Base-by-base conservation (phyloP, 2,329 filamentous ascomycete genomes). In the Fonsecaea erecta region DNA sequence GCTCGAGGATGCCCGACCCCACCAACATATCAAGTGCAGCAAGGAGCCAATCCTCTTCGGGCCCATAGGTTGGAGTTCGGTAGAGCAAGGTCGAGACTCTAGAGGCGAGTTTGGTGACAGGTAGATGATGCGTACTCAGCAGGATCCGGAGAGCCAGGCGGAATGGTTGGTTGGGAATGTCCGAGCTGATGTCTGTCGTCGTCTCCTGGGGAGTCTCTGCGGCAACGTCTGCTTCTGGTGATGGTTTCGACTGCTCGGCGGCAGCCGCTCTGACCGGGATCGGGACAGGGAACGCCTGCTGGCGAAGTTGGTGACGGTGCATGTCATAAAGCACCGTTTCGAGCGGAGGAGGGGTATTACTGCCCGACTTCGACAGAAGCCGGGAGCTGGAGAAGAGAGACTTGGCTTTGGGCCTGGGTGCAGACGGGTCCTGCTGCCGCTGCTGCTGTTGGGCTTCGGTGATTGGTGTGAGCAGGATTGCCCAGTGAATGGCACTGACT, bases 271-370 rank as follows among this genome's bases (percentile, higher is more conserved):
- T 21, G 11, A 14, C 34, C n/a, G 37, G 18, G 16, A 63, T n/a
- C 8, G 64, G 62, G 5, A 65, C 52, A 2, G 67, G 64, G 12
- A 32, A 69, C 12, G n/a, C 54, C 51, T 69, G 67, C 53, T 69
- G 67, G 26, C 67, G 64, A 52, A 67, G 67, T 61, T 65, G 67
- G 48, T 69, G 67, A 51, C 63, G 43, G 55, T 69, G 64, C 64
- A 69, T 69, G 62, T 69, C 64, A 37, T 65, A 67, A 16, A 69
- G 62, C 4, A 37, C 46, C 3, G 65, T 60, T 11, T 56, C 51
- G 11, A 30, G 37, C 12, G 53, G 21, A 32, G 54, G 9, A 3
- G 52, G 18, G 32, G 43, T 37, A 26, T 52, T 32, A 46, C 28
- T 62, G 34, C 37, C 40, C 28, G 51, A 16, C 32, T 28, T 52